Percentiles rank a stretch among this genome's conserved stretches.
These are phyloP conservation scores for Suillus americanus DNA, from an alignment of 768 basidiomycete species.

Conservation along the genomic window DNA sequence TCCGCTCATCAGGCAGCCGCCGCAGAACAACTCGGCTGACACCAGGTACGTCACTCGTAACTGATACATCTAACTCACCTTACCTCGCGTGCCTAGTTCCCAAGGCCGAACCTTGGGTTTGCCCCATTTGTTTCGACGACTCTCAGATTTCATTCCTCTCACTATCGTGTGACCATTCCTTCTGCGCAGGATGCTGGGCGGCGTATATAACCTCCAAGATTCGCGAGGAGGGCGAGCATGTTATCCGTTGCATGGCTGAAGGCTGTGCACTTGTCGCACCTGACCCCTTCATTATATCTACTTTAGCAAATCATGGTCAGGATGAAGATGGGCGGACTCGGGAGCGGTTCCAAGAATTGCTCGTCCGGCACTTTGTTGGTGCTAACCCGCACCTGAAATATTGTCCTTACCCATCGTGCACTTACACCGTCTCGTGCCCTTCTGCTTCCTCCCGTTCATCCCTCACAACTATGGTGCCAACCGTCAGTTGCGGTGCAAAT, in stretches of 20 bases:
- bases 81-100: conserved; percentile 17
- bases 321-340: conserved; percentile 50
- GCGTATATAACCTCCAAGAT: conserved; percentile 81
- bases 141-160: conserved; percentile 64
- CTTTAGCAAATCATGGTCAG: conserved; percentile 37
- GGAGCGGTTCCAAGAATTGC: conserved; percentile 80
- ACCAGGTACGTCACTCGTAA: conserved; percentile 16
- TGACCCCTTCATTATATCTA: conserved; percentile 58
- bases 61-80: not conserved
- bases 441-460: conserved; percentile 74
- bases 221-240: conserved; percentile 74
- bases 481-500: conserved; percentile 77
- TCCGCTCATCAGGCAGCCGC: conserved; percentile 32
- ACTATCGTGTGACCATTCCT: conserved; percentile 81
- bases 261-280: conserved; percentile 65
- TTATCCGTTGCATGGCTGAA: conserved; percentile 80
- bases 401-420: conserved; percentile 94
- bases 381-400: conserved; percentile 84
- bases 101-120: conserved; percentile 63
- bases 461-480: conserved; percentile 81
- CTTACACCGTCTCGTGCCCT: conserved; percentile 89
- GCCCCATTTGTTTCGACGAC: conserved; percentile 94
- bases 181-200: conserved; percentile 83
- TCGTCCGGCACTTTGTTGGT: conserved; percentile 87
- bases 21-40: conserved; percentile 32